phyloP scores from a whole-genome alignment of 371 early-diverging fungal genomes.

The Mucor indicus region DNA sequence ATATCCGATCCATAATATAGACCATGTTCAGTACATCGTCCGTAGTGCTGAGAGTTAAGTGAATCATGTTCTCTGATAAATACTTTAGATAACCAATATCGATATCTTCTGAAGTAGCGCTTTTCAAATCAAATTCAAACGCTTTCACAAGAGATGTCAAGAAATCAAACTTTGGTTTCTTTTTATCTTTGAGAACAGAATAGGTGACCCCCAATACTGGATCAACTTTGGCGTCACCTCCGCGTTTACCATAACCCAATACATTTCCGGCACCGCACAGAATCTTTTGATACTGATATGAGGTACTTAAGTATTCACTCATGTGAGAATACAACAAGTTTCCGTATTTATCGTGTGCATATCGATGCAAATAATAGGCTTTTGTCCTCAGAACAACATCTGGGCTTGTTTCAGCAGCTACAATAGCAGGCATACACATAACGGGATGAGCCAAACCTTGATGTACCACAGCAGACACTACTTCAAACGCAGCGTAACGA shows the following conservation, averaged over 20 bases:
- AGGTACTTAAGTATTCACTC: constrained; percentile 66
- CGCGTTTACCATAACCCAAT: constrained; percentile 47
- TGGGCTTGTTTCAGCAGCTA: constrained; percentile 78
- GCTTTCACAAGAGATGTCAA: constrained; percentile 63
- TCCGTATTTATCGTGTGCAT: constrained; percentile 79
- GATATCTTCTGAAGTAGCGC: constrained; percentile 18
- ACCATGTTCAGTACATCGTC: constrained; percentile 81
- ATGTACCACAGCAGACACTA: constrained; percentile 68
- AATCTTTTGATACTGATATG: constrained; percentile 69
- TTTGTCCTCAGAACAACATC: constrained; percentile 62
- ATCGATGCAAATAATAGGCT: constrained; percentile 69
- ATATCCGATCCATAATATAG: constrained; percentile 63
- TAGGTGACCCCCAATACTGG: constrained; percentile 69
- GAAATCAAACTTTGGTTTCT: constrained; percentile 70
- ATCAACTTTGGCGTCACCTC: constrained; percentile 51
- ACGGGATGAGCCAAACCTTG: constrained; percentile 91
- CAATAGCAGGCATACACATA: constrained; percentile 78
- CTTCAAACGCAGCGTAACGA: constrained; percentile 72
- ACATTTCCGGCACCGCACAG: constrained; percentile 23
- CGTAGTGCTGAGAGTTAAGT: constrained; percentile 66
- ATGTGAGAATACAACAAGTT: constrained; percentile 76
- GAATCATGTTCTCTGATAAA: constrained; percentile 76
- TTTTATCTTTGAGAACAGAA: constrained; percentile 63
- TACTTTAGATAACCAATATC: constrained; percentile 68
- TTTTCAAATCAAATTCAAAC: constrained; percentile 59